phyloP scores from a whole-genome alignment of 108 stramenopile genomes.

The Mediolabrus comicus region DNA sequence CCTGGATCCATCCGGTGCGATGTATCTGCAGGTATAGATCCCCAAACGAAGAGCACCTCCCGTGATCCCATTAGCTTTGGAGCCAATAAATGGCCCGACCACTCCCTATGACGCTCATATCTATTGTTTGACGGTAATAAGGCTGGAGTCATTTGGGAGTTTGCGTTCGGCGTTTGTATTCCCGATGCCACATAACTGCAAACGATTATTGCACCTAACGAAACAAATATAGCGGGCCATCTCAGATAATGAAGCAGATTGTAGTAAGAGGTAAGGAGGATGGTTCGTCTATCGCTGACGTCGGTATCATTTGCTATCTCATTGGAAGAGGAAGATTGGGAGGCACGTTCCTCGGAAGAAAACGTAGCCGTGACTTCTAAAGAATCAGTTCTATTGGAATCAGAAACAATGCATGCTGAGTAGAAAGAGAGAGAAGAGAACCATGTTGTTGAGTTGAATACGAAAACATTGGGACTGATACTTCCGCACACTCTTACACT shows the following conservation, averaged over 20 bases:
- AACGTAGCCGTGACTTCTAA: neutral
- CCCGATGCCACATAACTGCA: neutral
- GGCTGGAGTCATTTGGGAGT: neutral
- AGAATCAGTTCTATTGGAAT: neutral
- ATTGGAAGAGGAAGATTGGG: neutral
- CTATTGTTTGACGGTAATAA: neutral
- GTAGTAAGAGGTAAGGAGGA: neutral
- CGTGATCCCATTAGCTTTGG: neutral
- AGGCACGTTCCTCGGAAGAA: neutral
- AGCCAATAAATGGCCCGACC: neutral
- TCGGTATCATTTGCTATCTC: neutral
- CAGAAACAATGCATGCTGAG: neutral
- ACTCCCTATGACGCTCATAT: neutral
- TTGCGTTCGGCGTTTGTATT: neutral
- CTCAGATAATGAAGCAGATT: neutral
- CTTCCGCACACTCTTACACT: neutral
- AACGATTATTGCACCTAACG: neutral
- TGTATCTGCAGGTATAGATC: slow-evolving; percentile 6
- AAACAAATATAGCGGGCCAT: neutral
- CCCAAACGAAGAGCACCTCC: slow-evolving; percentile 34
- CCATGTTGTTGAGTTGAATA: neutral
- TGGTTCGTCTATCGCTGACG: neutral
- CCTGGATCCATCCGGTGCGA: slow-evolving; percentile 41
- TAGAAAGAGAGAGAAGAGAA: neutral
- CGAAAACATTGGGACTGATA: neutral